Conservation (phyloP, 768 basidiomycete species). For the Hygrophoropsis aurantiaca region DNA sequence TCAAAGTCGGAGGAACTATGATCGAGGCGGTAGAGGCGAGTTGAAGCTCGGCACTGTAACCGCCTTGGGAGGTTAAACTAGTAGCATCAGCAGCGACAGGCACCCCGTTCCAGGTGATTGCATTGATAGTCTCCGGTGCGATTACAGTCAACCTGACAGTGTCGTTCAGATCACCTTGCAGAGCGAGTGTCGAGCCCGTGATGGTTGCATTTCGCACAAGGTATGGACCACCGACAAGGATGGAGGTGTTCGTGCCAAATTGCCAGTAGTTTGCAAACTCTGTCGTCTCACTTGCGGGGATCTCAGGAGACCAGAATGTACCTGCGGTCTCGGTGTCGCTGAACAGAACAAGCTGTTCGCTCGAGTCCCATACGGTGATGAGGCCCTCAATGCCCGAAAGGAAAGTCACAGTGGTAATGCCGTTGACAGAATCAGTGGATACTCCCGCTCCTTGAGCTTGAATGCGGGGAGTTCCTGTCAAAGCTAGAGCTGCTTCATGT, state of each 20-base stretch:
- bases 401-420: constrained; percentile 49
- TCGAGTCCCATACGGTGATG: constrained; percentile 64
- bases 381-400: constrained; percentile 57
- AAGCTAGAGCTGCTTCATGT: constrained; percentile 50
- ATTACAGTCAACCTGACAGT: constrained; percentile 61
- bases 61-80: constrained; percentile 35
- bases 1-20: constrained; percentile 48
- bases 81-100: constrained; percentile 36
- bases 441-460: constrained; percentile 22
- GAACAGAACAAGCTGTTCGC: constrained; percentile 65
- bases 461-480: constrained; percentile 48
- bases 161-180: constrained; percentile 69
- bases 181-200: constrained; percentile 47
- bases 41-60: constrained; percentile 49
- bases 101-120: constrained; percentile 74
- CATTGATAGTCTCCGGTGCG: constrained; percentile 49
- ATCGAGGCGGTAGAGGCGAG: constrained; percentile 26
- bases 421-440: constrained; percentile 23
- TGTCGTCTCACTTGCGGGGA: constrained; percentile 40
- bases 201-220: constrained; percentile 59
- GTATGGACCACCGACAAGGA: constrained; percentile 66
- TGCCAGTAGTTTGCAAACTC: constrained; percentile 66
- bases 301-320: constrained; percentile 75
- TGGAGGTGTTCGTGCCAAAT: constrained; percentile 67
- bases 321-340: constrained; percentile 64